Evolutionary conservation across 352 stramenopile species (phyloP), one percentile per base, ranked within the genome.

Genomic region (Pythium aristosporum): DNA sequence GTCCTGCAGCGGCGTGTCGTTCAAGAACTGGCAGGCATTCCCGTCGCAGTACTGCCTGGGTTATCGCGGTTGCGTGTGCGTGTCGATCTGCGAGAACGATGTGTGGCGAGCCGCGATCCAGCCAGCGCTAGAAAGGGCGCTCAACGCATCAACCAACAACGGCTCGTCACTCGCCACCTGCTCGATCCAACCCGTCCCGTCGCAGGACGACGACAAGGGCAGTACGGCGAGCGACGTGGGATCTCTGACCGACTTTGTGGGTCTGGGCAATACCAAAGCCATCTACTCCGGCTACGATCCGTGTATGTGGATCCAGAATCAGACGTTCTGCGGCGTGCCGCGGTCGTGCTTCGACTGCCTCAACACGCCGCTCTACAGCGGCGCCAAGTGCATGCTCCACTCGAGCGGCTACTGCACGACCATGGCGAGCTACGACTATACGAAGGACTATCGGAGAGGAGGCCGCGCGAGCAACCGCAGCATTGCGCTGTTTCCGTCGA

Each of bases 291-390:
- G 59, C 20, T 71, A 76, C 7, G 64, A 87, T 51, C 65, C 69
- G 47, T 89, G 80, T 61, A 79, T 74, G 68, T 89, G 80, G 80
- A 83, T 84, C 57, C 75, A 84, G 65, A 89, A 80, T 51, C 79
- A 81, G 56, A 85, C 77, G 7, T 71, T 67, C 50, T 88, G 71
- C 50, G 60, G 73, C 47, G 72, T 67, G 0, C 73, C 75, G 13
- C 71, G 78, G 7, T 75, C 73, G 18, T 89, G 80, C 61, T 85
- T 75, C 44, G 80, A 89, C 63, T 89, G 80, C 57, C 65, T 89
- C 30, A 69, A 64, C 41, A 61, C 63, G 23, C 34, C 52, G 3
- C 39, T 71, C 34, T 64, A 57, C 48, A 73, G 52, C 43, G 62
- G 62, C 9, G 61, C 51, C 46, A 76, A 72, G 44, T 89, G 78